Percentiles rank a stretch among this genome's conserved stretches.
Conservation (phyloP, 2,329 filamentous ascomycete genomes). For the Bipolaris bicolor region DNA sequence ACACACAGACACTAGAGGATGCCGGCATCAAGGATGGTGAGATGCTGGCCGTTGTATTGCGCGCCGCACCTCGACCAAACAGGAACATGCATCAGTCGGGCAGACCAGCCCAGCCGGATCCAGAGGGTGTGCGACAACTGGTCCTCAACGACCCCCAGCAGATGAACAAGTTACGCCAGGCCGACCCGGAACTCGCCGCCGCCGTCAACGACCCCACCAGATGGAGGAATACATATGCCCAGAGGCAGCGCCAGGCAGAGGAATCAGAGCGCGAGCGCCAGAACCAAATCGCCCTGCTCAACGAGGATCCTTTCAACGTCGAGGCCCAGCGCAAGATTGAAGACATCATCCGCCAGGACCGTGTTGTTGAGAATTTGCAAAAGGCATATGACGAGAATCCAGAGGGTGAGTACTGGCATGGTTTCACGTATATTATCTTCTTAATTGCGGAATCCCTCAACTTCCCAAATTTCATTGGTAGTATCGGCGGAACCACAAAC, state of each 20-base stretch:
- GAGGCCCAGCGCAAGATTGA: constrained; percentile 92
- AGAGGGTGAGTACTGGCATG: constrained; percentile 70
- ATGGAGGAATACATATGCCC: constrained; percentile 75
- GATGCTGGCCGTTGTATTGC: constrained; percentile 86
- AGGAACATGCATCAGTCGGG: constrained; percentile 15
- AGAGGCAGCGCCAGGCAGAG: constrained; percentile 72
- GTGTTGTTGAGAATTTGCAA: constrained; percentile 93
- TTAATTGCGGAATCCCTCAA: neutral
- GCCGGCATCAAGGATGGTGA: constrained; percentile 85
- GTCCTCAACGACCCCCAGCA: constrained; percentile 78
- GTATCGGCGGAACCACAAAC: neutral
- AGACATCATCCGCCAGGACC: constrained; percentile 94
- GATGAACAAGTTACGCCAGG: constrained; percentile 71
- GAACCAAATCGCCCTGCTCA: constrained; percentile 81
- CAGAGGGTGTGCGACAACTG: constrained; percentile 81
- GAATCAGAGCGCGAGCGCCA: constrained; percentile 77
- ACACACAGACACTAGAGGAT: constrained; percentile 80
- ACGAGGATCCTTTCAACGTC: constrained; percentile 92
- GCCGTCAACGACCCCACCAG: constrained; percentile 75
- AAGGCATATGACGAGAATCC: constrained; percentile 97
- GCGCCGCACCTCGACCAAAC: constrained; percentile 28
- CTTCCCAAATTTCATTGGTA: neutral
- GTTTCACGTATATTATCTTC: too few species aligned
- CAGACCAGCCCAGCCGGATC: constrained; percentile 55
- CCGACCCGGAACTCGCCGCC: constrained; percentile 77